Base-by-base conservation (phyloP, 805 yeast genomes). In the Blastobotrys chiropterorum region DNA sequence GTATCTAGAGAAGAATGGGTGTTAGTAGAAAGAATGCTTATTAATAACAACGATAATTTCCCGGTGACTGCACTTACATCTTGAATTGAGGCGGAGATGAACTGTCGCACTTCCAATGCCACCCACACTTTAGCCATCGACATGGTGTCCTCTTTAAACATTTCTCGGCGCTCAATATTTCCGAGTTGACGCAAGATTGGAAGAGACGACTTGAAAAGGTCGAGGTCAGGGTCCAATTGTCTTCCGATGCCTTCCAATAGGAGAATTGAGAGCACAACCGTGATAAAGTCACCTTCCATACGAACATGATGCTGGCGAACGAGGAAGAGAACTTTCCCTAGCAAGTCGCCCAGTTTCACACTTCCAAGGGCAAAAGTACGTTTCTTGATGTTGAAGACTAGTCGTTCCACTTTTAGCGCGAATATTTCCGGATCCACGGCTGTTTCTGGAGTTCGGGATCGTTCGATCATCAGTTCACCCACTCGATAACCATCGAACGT, bases 241-340 rank as follows among this genome's bases (percentile, higher is more conserved):
- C 98, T 77, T 17, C 99, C 98, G 50, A 94, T 86, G 8, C 99
- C 99, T 68, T 94, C 99, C 52, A 94, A 71, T 51, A 94, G 73
- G 50, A 94, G 70, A 20, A 94, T 90, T 0, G 98, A 96, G 31
- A 94, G 89, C n/a, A 94, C 85, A 20, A 94, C 96, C 30, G 96
- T 89, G 43, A 94, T 83, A 64, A 94, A 94, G 67, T 94, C 99
- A 4, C 96, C 95, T 64, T 94, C 99, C 96, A 94, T 86, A 63
- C 97, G 77, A 19, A 94, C 99, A 67, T 94, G 99, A 67, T 94
- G 99, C 8, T 75, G 72, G 55, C 98, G 74, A 16, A 94, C 98
- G 97, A 94, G 90, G 2, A 83, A 74, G 53, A 94, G 75, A 76
- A 92, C 90, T 62, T 82, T 85, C 59, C 89, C 94, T 52, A 94